phyloP scores from a whole-genome alignment of 257 asterid species.

The Petrea volubilis region DNA sequence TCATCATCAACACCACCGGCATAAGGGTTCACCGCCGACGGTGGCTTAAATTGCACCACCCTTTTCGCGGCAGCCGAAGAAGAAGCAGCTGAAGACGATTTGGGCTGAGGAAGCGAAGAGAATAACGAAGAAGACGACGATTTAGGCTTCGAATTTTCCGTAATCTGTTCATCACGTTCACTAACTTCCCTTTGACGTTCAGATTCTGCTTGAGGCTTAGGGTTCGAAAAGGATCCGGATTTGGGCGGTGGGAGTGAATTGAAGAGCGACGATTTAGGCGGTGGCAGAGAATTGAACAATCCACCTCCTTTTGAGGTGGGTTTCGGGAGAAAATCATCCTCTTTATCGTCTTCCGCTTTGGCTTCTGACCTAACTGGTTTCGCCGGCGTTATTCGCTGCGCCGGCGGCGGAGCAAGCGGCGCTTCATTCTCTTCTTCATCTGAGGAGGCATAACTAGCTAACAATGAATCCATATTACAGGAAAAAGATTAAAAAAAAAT shows the following conservation, averaged over 20 bases:
- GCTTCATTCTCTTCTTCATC: conserved; percentile 63
- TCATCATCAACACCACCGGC: conserved; percentile 36
- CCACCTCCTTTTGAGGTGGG: conserved; percentile 29
- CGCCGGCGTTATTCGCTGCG: conserved; percentile 4
- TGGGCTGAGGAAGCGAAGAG: conserved; percentile 65
- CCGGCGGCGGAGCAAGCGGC: conserved; percentile 17
- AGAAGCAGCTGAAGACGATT: conserved; percentile 42
- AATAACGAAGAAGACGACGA: conserved; percentile 42
- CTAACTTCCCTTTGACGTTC: conserved; percentile 13
- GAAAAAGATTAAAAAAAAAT: background rate
- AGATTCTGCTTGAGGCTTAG: conserved; percentile 26
- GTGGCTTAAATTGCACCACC: conserved; percentile 83
- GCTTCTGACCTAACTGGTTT: conserved; percentile 11
- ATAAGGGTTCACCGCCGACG: conserved; percentile 35
- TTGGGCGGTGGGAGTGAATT: conserved; percentile 67
- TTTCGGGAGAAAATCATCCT: conserved; percentile 13
- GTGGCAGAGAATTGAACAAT: conserved; percentile 38
- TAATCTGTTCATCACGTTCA: conserved; percentile 10
- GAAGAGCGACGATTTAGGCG: conserved; percentile 44
- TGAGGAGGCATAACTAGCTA: conserved; percentile 83
- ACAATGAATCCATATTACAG: conserved; percentile 61
- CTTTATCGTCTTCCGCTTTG: conserved; percentile 10
- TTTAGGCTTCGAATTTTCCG: conserved; percentile 33
- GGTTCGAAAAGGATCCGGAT: conserved; percentile 36
- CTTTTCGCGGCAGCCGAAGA: conserved; percentile 47